phyloP scores from a whole-genome alignment of 225 moss, liverwort and hornwort species.

The Climacium dendroides region DNA sequence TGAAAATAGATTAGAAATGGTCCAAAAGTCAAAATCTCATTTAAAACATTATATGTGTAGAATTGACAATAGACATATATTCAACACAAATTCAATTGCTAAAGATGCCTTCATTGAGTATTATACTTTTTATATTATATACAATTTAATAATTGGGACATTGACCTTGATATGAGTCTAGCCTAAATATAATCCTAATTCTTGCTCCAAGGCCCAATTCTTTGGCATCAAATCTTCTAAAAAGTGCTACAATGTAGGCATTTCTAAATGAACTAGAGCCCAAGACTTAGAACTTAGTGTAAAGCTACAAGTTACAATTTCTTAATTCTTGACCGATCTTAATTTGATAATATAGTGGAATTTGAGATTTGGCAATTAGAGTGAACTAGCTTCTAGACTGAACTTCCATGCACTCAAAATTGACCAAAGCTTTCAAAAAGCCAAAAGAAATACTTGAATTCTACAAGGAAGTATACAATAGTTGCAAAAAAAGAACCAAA shows the following conservation, averaged over 20 bases:
- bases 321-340: neutral
- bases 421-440: neutral
- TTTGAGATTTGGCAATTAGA: neutral
- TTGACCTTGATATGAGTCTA: neutral
- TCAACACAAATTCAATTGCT: neutral
- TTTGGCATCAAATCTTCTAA: neutral
- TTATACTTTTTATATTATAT: neutral
- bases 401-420: neutral
- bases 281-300: accelerated
- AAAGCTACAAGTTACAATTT: neutral
- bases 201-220: accelerated
- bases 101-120: neutral
- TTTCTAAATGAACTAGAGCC: neutral
- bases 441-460: neutral
- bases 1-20: neutral
- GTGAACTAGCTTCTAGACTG: accelerated
- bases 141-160: neutral
- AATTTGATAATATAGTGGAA: neutral
- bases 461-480: neutral
- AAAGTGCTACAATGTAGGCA: neutral
- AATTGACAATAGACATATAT: neutral
- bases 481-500: accelerated
- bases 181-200: neutral
- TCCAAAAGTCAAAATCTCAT: neutral
- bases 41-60: neutral